Evolutionary conservation across 345 rosid genomes (phyloP).

Genomic region (Kandelia obovata): DNA sequence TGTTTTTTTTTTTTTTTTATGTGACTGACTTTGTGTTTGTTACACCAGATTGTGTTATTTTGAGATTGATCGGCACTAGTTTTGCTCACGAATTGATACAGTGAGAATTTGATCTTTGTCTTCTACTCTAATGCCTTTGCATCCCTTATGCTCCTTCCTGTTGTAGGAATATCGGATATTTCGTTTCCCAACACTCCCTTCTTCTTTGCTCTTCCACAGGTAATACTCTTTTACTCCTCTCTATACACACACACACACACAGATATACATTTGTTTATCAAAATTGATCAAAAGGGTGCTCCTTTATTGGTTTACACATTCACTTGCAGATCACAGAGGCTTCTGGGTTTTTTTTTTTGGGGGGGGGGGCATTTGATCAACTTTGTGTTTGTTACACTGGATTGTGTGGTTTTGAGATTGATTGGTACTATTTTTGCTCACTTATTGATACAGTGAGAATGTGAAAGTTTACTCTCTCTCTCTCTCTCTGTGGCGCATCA

Average conservation of each 20-base stretch:
- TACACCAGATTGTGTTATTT: background rate
- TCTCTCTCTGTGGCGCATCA: background rate
- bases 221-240: slow-evolving; percentile 1
- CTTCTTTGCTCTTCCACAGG: slow-evolving; percentile 50
- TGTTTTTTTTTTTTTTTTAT: background rate
- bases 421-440: slow-evolving; percentile 13
- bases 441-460: no score
- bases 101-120: slow-evolving; percentile 35
- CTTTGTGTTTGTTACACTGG: background rate
- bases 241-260: no score
- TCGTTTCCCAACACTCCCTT: slow-evolving; percentile 20
- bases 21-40: background rate
- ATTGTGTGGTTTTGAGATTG: slow-evolving; percentile 10
- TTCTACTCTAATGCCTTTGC: slow-evolving; percentile 62
- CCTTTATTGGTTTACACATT: background rate
- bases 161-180: no score
- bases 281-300: background rate
- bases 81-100: slow-evolving; percentile 13
- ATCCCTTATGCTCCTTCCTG: slow-evolving; percentile 39
- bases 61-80: slow-evolving; percentile 12
- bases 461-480: no score
- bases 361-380: background rate
- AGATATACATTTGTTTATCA: background rate
- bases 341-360: slow-evolving; percentile 16
- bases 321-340: slow-evolving; percentile 41